phyloP scores from a whole-genome alignment of 1,139 yeast species.

The Pichia sp. region DNA sequence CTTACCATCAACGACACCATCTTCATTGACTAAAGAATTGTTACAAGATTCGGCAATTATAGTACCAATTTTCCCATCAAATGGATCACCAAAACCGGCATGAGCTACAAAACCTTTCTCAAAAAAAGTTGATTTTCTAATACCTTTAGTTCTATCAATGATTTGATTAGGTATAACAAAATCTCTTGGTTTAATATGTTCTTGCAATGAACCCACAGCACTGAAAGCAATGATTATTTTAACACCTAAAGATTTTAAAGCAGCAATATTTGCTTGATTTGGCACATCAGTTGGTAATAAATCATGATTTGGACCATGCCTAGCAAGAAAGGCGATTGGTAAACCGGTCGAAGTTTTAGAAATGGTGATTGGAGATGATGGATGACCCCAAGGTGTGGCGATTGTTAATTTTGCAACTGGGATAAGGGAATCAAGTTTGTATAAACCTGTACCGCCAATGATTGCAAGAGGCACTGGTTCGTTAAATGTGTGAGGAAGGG shows the following conservation, averaged over 20 bases:
- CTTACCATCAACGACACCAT: constrained; percentile 22
- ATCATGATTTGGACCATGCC: constrained; percentile 91
- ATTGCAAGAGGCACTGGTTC: constrained; percentile 75
- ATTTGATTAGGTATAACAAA: constrained; percentile 93
- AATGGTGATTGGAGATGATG: constrained; percentile 90
- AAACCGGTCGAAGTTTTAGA: constrained; percentile 69
- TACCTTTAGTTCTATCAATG: constrained; percentile 94
- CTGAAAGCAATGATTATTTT: constrained; percentile 85
- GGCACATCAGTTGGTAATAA: constrained; percentile 90
- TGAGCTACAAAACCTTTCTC: constrained; percentile 94
- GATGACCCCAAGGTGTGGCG: constrained; percentile 95
- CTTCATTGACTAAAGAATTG: constrained; percentile 42
- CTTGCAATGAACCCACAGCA: constrained; percentile 93
- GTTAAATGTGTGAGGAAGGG: constrained; percentile 32
- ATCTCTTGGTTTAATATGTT: constrained; percentile 85
- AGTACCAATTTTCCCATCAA: constrained; percentile 65
- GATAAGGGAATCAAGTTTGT: constrained; percentile 71
- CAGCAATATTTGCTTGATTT: constrained; percentile 89
- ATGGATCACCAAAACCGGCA: constrained; percentile 96
- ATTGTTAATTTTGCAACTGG: constrained; percentile 80
- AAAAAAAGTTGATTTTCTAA: constrained; percentile 83
- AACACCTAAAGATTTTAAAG: constrained; percentile 81
- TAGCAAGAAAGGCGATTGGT: constrained; percentile 87
- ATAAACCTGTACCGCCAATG: constrained; percentile 97
- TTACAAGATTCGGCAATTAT: constrained; percentile 51